A percentile compares a stretch with the other conserved stretches of the same genome.
phyloP scores from a whole-genome alignment of 306 rosid genomes.

The Purshia tridentata region DNA sequence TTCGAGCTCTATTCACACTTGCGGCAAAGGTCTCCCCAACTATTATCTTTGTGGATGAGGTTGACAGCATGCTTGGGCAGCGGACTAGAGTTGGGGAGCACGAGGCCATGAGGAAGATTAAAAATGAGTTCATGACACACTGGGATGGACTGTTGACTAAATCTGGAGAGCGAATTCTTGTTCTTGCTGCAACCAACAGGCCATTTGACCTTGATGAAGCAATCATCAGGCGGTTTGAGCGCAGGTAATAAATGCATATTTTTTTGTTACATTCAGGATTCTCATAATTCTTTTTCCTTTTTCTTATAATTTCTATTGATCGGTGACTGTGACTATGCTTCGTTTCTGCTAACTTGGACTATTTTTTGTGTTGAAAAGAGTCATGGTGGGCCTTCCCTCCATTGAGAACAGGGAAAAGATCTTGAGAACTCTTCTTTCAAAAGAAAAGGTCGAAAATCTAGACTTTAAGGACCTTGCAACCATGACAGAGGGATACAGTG shows the following conservation, averaged over 20 bases:
- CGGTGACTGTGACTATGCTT: conserved; percentile 2
- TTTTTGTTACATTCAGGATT: background rate
- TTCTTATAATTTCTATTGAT: no score
- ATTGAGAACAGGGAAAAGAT: conserved; percentile 69
- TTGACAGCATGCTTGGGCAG: conserved; percentile 87
- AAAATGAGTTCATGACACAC: conserved; percentile 79
- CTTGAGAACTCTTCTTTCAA: conserved; percentile 64
- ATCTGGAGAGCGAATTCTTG: conserved; percentile 55
- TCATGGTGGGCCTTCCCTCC: conserved; percentile 86
- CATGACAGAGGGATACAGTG: conserved; percentile 85
- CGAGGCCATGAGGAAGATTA: conserved; percentile 72
- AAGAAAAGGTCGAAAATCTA: conserved; percentile 59
- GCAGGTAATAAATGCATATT: conserved; percentile 47
- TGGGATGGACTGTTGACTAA: conserved; percentile 81
- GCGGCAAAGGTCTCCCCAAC: conserved; percentile 86
- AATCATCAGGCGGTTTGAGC: conserved; percentile 74
- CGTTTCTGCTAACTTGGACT: conserved; percentile 14
- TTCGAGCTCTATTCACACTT: conserved; percentile 70
- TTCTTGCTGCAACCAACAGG: conserved; percentile 85
- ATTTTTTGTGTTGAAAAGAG: conserved; percentile 39
- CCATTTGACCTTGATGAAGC: conserved; percentile 94
- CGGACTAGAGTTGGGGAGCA: conserved; percentile 77
- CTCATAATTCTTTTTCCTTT: background rate
- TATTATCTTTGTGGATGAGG: conserved; percentile 77
- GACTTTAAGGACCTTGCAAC: conserved; percentile 75